Evolutionary conservation across 2,329 filamentous ascomycete genomes (phyloP).

Genomic region (Botryotinia calthae): DNA sequence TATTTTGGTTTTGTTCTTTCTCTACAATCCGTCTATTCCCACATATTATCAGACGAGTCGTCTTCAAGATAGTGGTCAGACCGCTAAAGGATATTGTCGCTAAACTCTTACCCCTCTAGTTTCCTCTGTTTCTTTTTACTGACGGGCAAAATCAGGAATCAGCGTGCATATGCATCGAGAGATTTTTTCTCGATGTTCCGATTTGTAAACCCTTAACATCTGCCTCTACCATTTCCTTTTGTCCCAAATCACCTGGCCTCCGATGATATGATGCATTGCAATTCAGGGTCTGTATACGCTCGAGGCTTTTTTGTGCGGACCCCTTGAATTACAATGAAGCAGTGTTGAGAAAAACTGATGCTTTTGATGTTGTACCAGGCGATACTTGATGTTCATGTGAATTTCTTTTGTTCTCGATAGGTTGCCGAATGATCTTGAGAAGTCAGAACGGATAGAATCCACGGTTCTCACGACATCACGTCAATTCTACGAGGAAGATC

Average conservation of each 20-base stretch:
- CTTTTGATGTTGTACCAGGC: neutral
- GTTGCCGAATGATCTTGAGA: neutral
- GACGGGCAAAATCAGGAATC: neutral
- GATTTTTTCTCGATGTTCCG: neutral
- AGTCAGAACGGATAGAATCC: neutral
- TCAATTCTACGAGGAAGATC: neutral
- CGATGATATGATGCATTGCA: neutral
- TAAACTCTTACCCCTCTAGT: neutral
- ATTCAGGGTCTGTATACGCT: neutral
- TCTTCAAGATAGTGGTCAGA: neutral
- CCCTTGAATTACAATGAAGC: neutral
- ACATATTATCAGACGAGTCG: too few relatives aligned
- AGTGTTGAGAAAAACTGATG: neutral
- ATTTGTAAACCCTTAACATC: neutral
- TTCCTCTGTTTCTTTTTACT: neutral
- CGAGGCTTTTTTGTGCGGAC: neutral
- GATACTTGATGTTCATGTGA: neutral
- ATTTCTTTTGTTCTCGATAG: neutral
- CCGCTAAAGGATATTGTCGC: neutral
- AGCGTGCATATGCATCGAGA: neutral
- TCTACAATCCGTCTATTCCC: neutral
- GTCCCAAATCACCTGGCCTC: neutral
- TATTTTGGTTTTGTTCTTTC: neutral
- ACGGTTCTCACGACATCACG: neutral
- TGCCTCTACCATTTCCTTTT: neutral